Conservation (phyloP, 345 rosid genomes). For the Melastoma malabathricum region DNA sequence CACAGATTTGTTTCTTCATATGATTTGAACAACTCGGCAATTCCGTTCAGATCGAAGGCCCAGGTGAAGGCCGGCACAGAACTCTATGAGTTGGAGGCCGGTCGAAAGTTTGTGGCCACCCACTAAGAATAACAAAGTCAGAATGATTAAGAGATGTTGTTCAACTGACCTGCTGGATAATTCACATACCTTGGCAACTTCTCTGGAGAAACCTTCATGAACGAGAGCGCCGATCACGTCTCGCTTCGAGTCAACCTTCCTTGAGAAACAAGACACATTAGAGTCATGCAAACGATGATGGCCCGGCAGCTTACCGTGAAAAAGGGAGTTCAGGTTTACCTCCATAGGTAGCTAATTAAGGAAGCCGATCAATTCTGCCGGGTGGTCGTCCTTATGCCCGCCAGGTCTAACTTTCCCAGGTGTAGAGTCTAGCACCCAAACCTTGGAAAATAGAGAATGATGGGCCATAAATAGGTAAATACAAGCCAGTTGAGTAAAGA, state of each 20-base stretch:
- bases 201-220: slow-evolving; percentile 44
- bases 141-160: background rate
- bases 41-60: slow-evolving; percentile 76
- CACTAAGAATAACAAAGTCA: slow-evolving; percentile 34
- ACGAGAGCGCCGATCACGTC: slow-evolving; percentile 32
- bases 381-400: slow-evolving; percentile 86
- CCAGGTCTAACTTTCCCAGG: slow-evolving; percentile 91
- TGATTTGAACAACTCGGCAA: slow-evolving; percentile 61
- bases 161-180: background rate
- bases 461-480: too few relatives aligned
- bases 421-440: slow-evolving; percentile 93
- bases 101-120: slow-evolving; percentile 80
- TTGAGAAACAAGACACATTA: slow-evolving; percentile 7
- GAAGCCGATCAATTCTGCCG: slow-evolving; percentile 67
- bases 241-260: slow-evolving; percentile 46
- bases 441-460: slow-evolving; percentile 24
- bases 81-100: slow-evolving; percentile 16
- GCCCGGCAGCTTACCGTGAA: background rate
- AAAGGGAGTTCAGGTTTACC: slow-evolving; percentile 16
- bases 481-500: too few relatives aligned
- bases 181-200: slow-evolving; percentile 46
- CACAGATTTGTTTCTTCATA: slow-evolving; percentile 88
- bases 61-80: slow-evolving; percentile 60
- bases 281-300: background rate
- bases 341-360: slow-evolving; percentile 53